Evolutionary conservation across 176 grass and related monocot genomes (phyloP), one percentile per base, ranked within the genome.

Genomic region (Dactylis glomerata): DNA sequence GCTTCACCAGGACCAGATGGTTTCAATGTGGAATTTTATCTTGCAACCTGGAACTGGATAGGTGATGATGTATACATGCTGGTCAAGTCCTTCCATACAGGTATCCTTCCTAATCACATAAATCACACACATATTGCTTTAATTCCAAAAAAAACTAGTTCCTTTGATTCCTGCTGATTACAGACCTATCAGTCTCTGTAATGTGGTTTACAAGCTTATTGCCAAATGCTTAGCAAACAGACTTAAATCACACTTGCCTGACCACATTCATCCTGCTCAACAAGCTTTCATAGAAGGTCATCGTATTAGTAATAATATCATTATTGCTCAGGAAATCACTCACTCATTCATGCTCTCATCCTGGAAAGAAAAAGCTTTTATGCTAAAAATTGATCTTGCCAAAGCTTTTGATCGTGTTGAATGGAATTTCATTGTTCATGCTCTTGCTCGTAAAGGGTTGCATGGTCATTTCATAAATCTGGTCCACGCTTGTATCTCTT

Each of bases 401-500:
- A 63, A 63, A 7, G 59, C 59, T 63, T 63, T 63, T 63, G 59
- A 63, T 12, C 3, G 59, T 0, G 1, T 63, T 0, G 59, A 63
- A 31, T 63, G 59, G 59, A 20, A 63, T 3, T 63, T 63, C 3
- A 16, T 63, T 1, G 24, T 5, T 0, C 2, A 11, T 1, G 59
- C 59, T 63, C 59, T 63, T 32, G 1, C 1, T 15, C 3, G 27
- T 6, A 22, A 27, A 46, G 20, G 40, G 1, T 45, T 72, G 3
- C 7, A 27, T 12, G 9, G 8, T 27, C 68, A 46, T 14, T 44
- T 44, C 5, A 26, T 46, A 0, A 16, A 27, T 1, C n/a, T 72
- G 0, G 7, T 45, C 0, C 23, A 24, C 0, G 0, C 20, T 0
- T 72, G 38, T 22, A 27, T 72, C 0, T 15, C 20, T 0, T 8